phyloP scores from a whole-genome alignment of 306 rosid genomes.

The Prunus padus region DNA sequence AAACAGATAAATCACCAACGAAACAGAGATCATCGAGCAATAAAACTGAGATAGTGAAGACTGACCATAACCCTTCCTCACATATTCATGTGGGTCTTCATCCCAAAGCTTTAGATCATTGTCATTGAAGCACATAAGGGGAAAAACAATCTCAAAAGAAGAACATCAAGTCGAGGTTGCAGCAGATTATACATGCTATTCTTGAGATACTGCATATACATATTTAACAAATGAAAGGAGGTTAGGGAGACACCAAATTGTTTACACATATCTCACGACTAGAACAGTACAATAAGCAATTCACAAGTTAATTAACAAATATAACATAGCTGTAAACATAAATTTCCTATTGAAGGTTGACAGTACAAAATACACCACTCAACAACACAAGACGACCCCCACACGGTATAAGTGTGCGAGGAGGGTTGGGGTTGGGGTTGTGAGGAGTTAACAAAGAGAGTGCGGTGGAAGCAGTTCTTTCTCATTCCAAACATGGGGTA shows the following conservation, averaged over 20 bases:
- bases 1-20: constrained; percentile 23
- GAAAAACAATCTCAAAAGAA: constrained; percentile 91
- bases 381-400: too few relatives aligned
- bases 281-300: not conserved
- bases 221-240: not conserved
- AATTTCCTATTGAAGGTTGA: not conserved
- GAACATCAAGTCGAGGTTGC: constrained; percentile 80
- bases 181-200: constrained; percentile 74
- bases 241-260: not conserved
- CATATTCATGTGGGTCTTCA: constrained; percentile 97
- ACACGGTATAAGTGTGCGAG: too few relatives aligned
- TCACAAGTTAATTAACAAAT: not conserved
- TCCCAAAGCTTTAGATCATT: constrained; percentile 95
- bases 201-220: constrained; percentile 76
- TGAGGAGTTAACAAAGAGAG: too few relatives aligned
- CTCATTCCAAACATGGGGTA: too few relatives aligned
- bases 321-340: not conserved
- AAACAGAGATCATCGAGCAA: constrained; percentile 4
- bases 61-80: constrained; percentile 97
- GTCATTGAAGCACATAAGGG: constrained; percentile 94
- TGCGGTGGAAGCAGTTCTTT: too few relatives aligned
- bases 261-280: not conserved
- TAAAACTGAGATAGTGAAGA: constrained; percentile 8
- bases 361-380: not conserved
- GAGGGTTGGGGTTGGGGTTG: too few relatives aligned